These are phyloP conservation scores for Endotrypanum monterogeii DNA, from an alignment of 208 protist genomes.

Conservation along the genomic window DNA sequence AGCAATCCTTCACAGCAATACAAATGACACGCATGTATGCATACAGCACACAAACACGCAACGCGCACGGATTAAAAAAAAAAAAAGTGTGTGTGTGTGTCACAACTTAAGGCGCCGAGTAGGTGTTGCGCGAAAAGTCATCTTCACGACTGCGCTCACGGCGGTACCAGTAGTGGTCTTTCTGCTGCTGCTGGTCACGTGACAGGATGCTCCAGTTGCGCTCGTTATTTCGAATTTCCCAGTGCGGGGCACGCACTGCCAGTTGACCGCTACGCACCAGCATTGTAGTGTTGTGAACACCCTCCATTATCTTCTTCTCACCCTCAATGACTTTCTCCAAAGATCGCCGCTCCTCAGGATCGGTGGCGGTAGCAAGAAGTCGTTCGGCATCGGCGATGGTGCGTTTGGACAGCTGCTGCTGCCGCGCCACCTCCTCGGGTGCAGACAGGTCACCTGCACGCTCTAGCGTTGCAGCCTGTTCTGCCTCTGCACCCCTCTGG, in stretches of 20 bases:
- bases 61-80: too few relatives aligned
- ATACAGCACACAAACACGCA: neutral
- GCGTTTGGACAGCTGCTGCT: constrained; percentile 29
- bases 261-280: constrained; percentile 77
- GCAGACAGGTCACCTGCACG: neutral
- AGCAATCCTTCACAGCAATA: neutral
- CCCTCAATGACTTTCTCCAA: constrained; percentile 62
- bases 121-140: constrained; percentile 82
- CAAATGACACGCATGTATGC: neutral
- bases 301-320: constrained; percentile 58
- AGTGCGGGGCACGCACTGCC: constrained; percentile 75
- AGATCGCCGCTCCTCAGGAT: constrained; percentile 49
- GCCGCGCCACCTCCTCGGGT: constrained; percentile 13
- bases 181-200: constrained; percentile 87
- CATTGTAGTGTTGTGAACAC: constrained; percentile 71
- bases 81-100: too few relatives aligned
- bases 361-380: constrained; percentile 49
- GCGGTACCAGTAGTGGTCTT: constrained; percentile 90
- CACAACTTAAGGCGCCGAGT: constrained; percentile 36
- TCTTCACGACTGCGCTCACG: constrained; percentile 80
- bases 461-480: constrained; percentile 2
- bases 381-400: constrained; percentile 51
- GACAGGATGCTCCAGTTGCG: constrained; percentile 86
- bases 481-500: constrained; percentile 6
- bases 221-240: constrained; percentile 88